Evolutionary conservation across 2,329 filamentous ascomycete species (phyloP), one percentile per base, ranked within the genome.

Genomic region (Corniculantispora saksenae): DNA sequence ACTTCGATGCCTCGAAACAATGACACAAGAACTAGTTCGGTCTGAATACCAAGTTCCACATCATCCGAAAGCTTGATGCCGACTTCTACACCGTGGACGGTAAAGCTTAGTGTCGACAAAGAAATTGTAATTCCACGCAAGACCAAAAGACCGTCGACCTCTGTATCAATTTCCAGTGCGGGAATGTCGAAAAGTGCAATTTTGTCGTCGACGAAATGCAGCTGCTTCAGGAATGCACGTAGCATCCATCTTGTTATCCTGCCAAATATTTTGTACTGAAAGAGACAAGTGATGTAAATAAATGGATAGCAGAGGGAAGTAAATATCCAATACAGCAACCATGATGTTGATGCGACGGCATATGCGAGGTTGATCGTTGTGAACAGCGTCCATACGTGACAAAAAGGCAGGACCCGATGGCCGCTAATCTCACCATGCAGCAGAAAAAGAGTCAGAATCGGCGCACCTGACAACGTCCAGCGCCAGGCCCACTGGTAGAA

Each of bases 101-200:
- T 55, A 32, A 55, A 40, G 53, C 53, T 55, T 32, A 55, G 51
- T 9, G 51, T 54, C 27, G 51, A 54, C 29, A 54, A 21, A 8
- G 51, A 54, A 9, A 54, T 19, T 4, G 51, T 35, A n/a, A 54
- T 21, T 27, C 51, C 51, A 10, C 51, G 51, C 3, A 54, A 19
- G 4, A 54, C 51, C 51, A 54, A 7, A 5, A 54, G 51, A 10
- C 51, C 51, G 10, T 54, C 27, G 25, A 54, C 51, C 8, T 54
- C 51, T 17, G 23, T 27, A 19, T 55, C 53, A 10, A 55, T 55
- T 38, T 55, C 53, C 32, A 38, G 53, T n/a, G 53, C 53, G 0
- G 53, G 53, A 55, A 55, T 55, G 53, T 55, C 53, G 23, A 55
- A 55, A n/a, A 55, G n/a, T 12, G 53, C 53, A 40, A 55, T 55